Base-by-base conservation (phyloP, 2,329 filamentous ascomycete genomes). In the Simplicillium aogashimaense region DNA sequence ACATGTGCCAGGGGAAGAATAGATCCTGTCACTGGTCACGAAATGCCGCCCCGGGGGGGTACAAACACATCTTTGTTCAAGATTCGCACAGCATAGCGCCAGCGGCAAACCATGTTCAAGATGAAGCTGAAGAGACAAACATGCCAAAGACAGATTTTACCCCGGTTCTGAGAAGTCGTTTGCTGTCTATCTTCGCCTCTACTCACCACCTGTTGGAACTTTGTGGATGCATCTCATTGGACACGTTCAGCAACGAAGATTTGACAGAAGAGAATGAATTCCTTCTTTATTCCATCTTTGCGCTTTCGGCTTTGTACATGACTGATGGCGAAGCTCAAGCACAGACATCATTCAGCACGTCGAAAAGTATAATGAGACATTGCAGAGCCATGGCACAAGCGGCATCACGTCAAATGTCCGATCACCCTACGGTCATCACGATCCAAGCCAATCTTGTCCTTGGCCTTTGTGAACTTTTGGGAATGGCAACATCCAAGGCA, bases 231-330 rank as follows among this genome's bases (percentile, higher is more conserved):
- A 20, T 38, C 29, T 29, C 30, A 9, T 18, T 38, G 9, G 37
- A 38, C 14, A 18, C 29, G 29, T 4, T 32, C 11, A 32, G 32
- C 9, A 12, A 16, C 6, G 15, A 25, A 9, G 15, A 17, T 12
- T 14, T 16, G 8, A 10, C 29, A 16, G 37, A 32, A n/a, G 32
- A 32, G 14, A 30, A 38, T 9, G n/a, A 11, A 8, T 38, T 38
- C n/a, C 37, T 38, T 18, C 37, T 38, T 11, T 30, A 38, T 14
- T 31, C 37, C 3, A 38, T 38, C 12, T 6, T 32, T 29, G 37
- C 37, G 37, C 29, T 38, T 14, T 38, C 37, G n/a, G 17, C 37
- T 29, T 33, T 38, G 37, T 38, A 38, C 28, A n/a, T 38, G n/a
- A 17, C 28, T n/a, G 37, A 38, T 18, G 14, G 18, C 16, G 37